These are phyloP conservation scores for Silene noctiflora DNA, from an alignment of 179 eudicot species.

Conservation along the genomic window DNA sequence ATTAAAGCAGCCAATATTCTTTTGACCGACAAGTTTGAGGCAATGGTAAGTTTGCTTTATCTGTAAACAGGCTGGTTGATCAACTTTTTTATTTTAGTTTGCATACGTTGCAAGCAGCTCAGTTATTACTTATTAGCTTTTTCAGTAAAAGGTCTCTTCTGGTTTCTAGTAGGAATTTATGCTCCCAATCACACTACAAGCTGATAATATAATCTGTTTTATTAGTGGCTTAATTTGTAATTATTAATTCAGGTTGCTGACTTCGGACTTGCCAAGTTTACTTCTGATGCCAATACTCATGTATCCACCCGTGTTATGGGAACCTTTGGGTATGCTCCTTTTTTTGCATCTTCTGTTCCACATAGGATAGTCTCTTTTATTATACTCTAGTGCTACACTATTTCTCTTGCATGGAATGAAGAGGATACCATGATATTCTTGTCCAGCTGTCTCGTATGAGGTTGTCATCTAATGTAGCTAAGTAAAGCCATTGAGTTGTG, in stretches of 20 bases:
- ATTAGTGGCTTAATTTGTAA: not conserved
- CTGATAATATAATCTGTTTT: not conserved
- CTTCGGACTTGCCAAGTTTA: constrained; percentile 85
- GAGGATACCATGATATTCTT: not conserved
- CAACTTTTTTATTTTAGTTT: not conserved
- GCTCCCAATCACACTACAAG: not conserved
- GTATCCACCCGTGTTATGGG: constrained; percentile 96
- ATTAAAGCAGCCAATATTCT: constrained; percentile 88
- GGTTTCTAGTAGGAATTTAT: not conserved
- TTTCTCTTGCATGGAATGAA: not conserved
- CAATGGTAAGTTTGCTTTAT: constrained; percentile 50
- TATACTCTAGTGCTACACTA: not conserved
- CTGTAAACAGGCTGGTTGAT: not conserved
- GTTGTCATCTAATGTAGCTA: too few species aligned
- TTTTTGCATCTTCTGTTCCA: constrained; percentile 11
- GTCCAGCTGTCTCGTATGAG: not conserved
- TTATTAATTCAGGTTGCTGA: constrained; percentile 69
- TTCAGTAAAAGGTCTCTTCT: not conserved
- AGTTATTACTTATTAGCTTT: not conserved
- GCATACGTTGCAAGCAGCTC: not conserved
- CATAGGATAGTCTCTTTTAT: not conserved
- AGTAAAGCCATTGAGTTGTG: too few species aligned
- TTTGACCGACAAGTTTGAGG: constrained; percentile 75
- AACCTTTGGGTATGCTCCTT: constrained; percentile 68
- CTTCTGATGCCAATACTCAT: constrained; percentile 78